A percentile compares a stretch with the other conserved stretches of the same genome.
phyloP scores from a whole-genome alignment of 257 asterid species.

The Mentha longifolia region DNA sequence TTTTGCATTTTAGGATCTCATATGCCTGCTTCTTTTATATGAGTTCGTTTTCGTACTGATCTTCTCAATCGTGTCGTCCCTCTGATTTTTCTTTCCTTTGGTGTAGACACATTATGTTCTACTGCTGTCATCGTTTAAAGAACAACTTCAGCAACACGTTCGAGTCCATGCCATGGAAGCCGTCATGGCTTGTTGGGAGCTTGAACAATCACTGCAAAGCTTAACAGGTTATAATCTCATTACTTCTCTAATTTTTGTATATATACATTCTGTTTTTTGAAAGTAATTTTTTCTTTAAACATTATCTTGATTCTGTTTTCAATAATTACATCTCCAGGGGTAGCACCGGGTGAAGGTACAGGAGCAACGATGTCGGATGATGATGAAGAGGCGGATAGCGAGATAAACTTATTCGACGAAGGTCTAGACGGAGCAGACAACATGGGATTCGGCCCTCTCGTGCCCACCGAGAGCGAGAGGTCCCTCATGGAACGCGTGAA shows the following conservation, averaged over 20 bases:
- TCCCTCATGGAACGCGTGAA: constrained; percentile 91
- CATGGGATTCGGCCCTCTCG: constrained; percentile 93
- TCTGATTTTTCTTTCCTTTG: constrained; percentile 8
- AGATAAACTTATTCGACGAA: constrained; percentile 74
- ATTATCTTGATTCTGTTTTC: not conserved
- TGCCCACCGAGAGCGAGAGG: constrained; percentile 84
- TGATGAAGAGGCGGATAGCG: constrained; percentile 85
- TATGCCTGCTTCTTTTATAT: not conserved
- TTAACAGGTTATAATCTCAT: constrained; percentile 65
- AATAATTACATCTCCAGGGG: constrained; percentile 52
- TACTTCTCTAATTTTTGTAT: constrained; percentile 1
- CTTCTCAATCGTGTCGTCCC: not conserved
- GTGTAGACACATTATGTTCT: constrained; percentile 87
- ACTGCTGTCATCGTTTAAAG: constrained; percentile 91
- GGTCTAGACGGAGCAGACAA: constrained; percentile 70
- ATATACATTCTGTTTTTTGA: too few species aligned
- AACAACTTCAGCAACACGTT: constrained; percentile 94
- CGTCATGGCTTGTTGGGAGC: constrained; percentile 99
- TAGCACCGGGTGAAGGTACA: constrained; percentile 90
- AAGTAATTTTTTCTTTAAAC: too few species aligned
- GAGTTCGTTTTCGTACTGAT: not conserved
- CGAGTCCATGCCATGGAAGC: constrained; percentile 99
- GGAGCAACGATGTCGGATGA: constrained; percentile 99
- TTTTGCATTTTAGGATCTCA: not conserved
- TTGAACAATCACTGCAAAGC: constrained; percentile 92